Evolutionary conservation across 139 green algal species (phyloP), one percentile per base, ranked within the genome.

Genomic region (Volvox africanus): DNA sequence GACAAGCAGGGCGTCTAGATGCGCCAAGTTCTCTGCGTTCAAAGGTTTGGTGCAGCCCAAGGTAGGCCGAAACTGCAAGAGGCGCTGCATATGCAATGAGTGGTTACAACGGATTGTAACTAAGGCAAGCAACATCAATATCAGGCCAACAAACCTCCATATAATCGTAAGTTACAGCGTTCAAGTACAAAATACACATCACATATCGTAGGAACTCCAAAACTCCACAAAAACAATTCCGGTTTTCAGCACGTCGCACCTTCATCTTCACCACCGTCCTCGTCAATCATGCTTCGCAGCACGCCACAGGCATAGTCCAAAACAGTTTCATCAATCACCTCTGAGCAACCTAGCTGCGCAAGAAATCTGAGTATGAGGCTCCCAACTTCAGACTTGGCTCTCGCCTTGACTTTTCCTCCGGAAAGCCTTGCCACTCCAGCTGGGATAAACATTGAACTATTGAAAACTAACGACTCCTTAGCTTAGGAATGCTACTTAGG

Each of bases 291-390:
- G 0, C 61, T 79, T 44, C 67, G 13, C 0, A 88, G 20, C 11
- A 88, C 82, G 33, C 65, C 65, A 24, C 26, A n/a, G 3, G 82
- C 82, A 37, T 88, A 88, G 2, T 88, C 82, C 2, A 88, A 22
- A 16, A 88, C 65, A 5, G 82, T 67, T 2, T 79, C 82, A 36
- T 88, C 82, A 30, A 84, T 68, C 20, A 12, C 0, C 16, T 84
- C 78, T 26, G 36, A 1, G 32, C 78, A 84, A 11, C 78, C 78
- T 32, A 84, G 36, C 0, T 20, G 1, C 20, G 36, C 32, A 18
- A 84, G 78, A 2, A 68, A 32, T 35, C 17, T 19, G 30, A 84
- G 78, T 14, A 84, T 55, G 44, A 55, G 44, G 44, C 44, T 9
- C 9, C 9, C 44, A 9, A 55, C 44, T 55, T 55, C 44, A 14